Evolutionary conservation across 192 early-diverging fungal species (phyloP).

Genomic region (Thoreauomyces humboldtii): DNA sequence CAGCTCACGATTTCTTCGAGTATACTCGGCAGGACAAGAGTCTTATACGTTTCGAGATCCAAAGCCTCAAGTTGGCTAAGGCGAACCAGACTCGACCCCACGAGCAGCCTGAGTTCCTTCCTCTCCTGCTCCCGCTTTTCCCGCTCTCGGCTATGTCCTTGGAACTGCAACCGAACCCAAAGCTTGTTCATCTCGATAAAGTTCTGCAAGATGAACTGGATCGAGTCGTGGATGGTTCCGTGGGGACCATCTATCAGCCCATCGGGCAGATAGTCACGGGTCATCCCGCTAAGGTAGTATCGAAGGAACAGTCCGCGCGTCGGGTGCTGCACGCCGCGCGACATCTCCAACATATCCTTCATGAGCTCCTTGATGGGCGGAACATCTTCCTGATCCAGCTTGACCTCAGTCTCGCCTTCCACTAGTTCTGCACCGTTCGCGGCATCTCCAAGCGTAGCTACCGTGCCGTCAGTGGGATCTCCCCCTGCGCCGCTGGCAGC

Average conservation of each 20-base stretch:
- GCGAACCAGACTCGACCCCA: constrained; percentile 95
- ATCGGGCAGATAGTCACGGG: constrained; percentile 90
- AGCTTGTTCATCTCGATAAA: constrained; percentile 99
- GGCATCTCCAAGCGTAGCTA: neutral
- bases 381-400: constrained; percentile 53
- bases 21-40: constrained; percentile 83
- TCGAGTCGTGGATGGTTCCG: constrained; percentile 88
- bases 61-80: constrained; percentile 90
- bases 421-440: constrained; percentile 1
- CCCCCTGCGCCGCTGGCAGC: constrained; percentile 6
- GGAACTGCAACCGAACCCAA: constrained; percentile 98
- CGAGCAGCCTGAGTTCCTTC: constrained; percentile 88
- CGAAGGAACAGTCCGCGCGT: constrained; percentile 95
- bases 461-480: neutral
- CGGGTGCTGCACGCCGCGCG: constrained; percentile 97
- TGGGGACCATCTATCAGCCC: constrained; percentile 59
- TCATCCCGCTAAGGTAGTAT: constrained; percentile 93
- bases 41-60: constrained; percentile 78
- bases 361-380: constrained; percentile 94
- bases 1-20: constrained; percentile 97
- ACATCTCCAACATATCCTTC: constrained; percentile 99
- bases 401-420: neutral
- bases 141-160: constrained; percentile 89
- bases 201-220: constrained; percentile 94
- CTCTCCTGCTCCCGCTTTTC: constrained; percentile 96